Evolutionary conservation across 1,284 basidiomycete genomes (phyloP).

Genomic region (Dichomitus squalens): DNA sequence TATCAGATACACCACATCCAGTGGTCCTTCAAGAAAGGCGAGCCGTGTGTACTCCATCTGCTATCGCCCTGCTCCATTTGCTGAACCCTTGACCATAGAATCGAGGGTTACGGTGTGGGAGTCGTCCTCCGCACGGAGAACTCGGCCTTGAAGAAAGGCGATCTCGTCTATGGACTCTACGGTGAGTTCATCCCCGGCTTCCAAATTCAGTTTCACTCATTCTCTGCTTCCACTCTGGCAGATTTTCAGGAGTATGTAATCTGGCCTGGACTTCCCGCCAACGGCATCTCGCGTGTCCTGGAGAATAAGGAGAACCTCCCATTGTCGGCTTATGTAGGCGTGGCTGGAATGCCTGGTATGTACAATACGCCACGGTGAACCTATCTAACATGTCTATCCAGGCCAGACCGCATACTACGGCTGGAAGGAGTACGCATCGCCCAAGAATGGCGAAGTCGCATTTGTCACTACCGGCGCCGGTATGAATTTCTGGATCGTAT

Average conservation of each 20-base stretch:
- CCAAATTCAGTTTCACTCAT: too few relatives aligned
- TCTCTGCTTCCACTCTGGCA: background rate
- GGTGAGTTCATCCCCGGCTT: too few relatives aligned
- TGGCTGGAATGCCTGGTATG: slow-evolving; percentile 38
- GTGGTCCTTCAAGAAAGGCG: slow-evolving; percentile 36
- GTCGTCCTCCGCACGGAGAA: slow-evolving; percentile 48
- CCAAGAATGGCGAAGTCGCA: slow-evolving; percentile 28
- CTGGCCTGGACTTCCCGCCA: background rate
- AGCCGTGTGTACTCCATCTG: slow-evolving; percentile 43
- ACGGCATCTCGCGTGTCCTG: slow-evolving; percentile 19
- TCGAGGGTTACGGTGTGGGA: slow-evolving; percentile 37
- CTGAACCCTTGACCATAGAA: background rate
- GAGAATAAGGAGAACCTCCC: slow-evolving; percentile 31
- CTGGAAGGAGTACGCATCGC: slow-evolving; percentile 27
- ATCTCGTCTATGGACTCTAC: slow-evolving; percentile 43
- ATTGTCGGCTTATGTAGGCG: slow-evolving; percentile 36
- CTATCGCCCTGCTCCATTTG: background rate
- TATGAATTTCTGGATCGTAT: background rate
- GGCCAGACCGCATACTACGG: slow-evolving; percentile 30
- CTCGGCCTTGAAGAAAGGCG: slow-evolving; percentile 40
- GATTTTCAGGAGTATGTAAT: slow-evolving; percentile 28
- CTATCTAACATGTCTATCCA: too few relatives aligned
- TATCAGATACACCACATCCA: too few relatives aligned
- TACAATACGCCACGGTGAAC: slow-evolving; percentile 16
- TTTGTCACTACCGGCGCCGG: slow-evolving; percentile 28